phyloP scores from a whole-genome alignment of 352 stramenopile species.

The Pythium periplocum region DNA sequence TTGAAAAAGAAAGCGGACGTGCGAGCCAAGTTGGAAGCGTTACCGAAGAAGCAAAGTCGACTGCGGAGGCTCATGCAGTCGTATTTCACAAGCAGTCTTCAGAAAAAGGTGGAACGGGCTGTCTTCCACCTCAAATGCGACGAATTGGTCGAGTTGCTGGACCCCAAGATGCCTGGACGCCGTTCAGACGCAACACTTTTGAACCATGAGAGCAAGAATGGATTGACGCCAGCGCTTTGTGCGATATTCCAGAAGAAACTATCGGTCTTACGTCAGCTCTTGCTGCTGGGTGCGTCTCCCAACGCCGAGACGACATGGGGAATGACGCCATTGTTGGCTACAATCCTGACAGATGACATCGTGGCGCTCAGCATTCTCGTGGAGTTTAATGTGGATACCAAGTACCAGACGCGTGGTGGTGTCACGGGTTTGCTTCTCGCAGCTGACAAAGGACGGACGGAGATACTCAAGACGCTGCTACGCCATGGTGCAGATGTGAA shows the following conservation, averaged over 20 bases:
- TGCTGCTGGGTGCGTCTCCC: slow-evolving; percentile 40
- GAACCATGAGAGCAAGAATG: slow-evolving; percentile 52
- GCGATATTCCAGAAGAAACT: slow-evolving; percentile 37
- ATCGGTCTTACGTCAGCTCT: slow-evolving; percentile 30
- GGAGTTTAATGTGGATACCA: slow-evolving; percentile 36
- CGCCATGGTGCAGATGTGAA: slow-evolving; percentile 32
- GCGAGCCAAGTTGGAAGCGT: slow-evolving; percentile 34
- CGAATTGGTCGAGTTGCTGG: slow-evolving; percentile 33
- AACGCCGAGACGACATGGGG: slow-evolving; percentile 34
- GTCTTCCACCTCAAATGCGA: slow-evolving; percentile 39
- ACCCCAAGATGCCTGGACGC: slow-evolving; percentile 12
- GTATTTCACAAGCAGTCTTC: slow-evolving; percentile 24
- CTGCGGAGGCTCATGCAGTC: slow-evolving; percentile 25
- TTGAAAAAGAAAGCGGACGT: slow-evolving; percentile 22
- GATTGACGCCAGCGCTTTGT: slow-evolving; percentile 42
- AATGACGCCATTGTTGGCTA: slow-evolving; percentile 47
- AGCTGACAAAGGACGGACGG: slow-evolving; percentile 40
- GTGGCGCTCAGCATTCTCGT: slow-evolving; percentile 40
- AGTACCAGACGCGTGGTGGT: slow-evolving; percentile 26
- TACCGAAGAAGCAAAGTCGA: slow-evolving; percentile 28
- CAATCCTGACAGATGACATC: slow-evolving; percentile 36
- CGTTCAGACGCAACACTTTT: slow-evolving; percentile 12
- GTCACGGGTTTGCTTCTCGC: slow-evolving; percentile 37
- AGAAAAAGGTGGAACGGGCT: slow-evolving; percentile 40
- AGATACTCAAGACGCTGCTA: slow-evolving; percentile 34